Percentiles rank a stretch among this genome's conserved stretches.
These are phyloP conservation scores for Albizia julibrissin DNA, from an alignment of 306 rosid species.

Conservation along the genomic window DNA sequence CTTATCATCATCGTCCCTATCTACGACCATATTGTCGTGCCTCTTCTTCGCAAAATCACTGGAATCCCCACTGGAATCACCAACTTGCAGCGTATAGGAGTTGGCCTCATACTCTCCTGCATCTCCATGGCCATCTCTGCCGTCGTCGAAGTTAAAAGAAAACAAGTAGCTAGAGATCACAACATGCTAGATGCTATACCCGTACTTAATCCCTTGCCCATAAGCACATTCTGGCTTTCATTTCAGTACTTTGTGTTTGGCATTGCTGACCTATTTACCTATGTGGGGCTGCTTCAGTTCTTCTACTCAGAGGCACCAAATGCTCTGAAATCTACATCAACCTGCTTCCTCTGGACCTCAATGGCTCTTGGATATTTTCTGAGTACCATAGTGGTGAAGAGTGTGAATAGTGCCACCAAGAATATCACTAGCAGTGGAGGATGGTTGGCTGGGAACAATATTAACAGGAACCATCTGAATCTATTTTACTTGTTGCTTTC, in stretches of 20 bases:
- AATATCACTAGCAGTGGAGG: slow-evolving; percentile 56
- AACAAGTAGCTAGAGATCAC: slow-evolving; percentile 61
- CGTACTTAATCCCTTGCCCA: slow-evolving; percentile 66
- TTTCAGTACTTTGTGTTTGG: slow-evolving; percentile 91
- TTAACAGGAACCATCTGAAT: slow-evolving; percentile 77
- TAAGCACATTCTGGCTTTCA: slow-evolving; percentile 85
- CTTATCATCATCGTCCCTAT: slow-evolving; percentile 65
- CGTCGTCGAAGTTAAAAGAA: slow-evolving; percentile 69
- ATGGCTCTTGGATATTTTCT: slow-evolving; percentile 86
- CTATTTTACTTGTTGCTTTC: slow-evolving; percentile 80
- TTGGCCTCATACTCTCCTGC: slow-evolving; percentile 77
- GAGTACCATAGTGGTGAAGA: slow-evolving; percentile 74
- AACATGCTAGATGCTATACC: slow-evolving; percentile 79
- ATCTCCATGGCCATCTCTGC: slow-evolving; percentile 85
- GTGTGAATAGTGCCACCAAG: slow-evolving; percentile 69
- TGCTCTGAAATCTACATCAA: slow-evolving; percentile 72
- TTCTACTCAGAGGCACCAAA: slow-evolving; percentile 94
- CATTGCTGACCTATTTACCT: slow-evolving; percentile 88
- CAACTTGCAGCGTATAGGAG: slow-evolving; percentile 80
- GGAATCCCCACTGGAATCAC: slow-evolving; percentile 80
- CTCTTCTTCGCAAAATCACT: slow-evolving; percentile 56
- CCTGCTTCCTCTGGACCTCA: slow-evolving; percentile 88
- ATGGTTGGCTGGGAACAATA: slow-evolving; percentile 85
- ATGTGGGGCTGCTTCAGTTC: slow-evolving; percentile 81
- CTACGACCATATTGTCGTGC: slow-evolving; percentile 70